Evolutionary conservation across 106 monocot genomes (phyloP), one percentile per base, ranked within the genome.

Genomic region (Alisma plantagoaquatica): DNA sequence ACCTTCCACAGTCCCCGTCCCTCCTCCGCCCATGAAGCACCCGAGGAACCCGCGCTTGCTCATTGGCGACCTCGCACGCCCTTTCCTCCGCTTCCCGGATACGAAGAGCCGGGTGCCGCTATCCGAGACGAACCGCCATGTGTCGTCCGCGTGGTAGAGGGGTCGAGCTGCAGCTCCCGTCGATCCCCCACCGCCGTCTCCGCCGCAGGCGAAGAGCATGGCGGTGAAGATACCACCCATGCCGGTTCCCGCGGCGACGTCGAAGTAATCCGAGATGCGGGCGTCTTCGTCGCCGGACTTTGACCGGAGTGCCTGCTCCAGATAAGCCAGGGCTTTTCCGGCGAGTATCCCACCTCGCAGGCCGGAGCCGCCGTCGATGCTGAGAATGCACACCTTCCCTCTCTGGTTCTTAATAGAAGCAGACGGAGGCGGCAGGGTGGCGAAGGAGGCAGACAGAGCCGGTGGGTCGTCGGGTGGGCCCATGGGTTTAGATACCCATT

Each of bases 261-360:
- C 85, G 59, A 85, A 85, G 76, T 72, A 80, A 48, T 85, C 72
- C n/a, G 72, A 43, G 38, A 85, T 70, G 26, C 51, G 42, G 12
- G 85, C 69, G 5, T 54, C 19, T 10, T 72, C 44, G 27, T 76
- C 54, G 54, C 65, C 61, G 43, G 76, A 53, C 14, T 24, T 46
- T 27, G 30, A 30, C 5, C 73, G 56, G 53, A 48, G 17, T 32
- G 25, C 25, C 29, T 41, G 19, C 20, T 72, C 14, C 35, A 27
- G 53, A 46, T 42, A 43, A 60, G 43, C 23, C 30, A 61, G 45
- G 31, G 7, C n/a, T 23, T 15, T 41, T 43, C 30, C 7, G 60
- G 46, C 29, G 49, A 47, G 19, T 56, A 70, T 29, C 9, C 9
- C 35, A 3, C 51, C 63, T 50, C 67, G 74, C 12, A 70, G 19